Percentiles rank a stretch among this genome's conserved stretches.
These are phyloP conservation scores for Claviceps monticola DNA, from an alignment of 2,329 filamentous ascomycete genomes.

Conservation along the genomic window DNA sequence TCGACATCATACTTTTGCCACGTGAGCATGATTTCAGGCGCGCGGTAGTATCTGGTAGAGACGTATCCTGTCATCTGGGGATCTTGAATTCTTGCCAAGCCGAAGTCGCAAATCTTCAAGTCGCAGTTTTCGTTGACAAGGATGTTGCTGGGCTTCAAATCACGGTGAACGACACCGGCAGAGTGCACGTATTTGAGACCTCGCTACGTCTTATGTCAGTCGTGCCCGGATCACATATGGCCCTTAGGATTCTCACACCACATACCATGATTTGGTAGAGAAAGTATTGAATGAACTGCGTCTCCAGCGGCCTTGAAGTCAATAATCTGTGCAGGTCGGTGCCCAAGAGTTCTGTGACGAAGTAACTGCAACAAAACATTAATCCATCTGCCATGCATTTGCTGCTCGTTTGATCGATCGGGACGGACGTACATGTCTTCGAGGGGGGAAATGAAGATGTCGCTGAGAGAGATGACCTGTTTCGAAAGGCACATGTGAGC, in stretches of 20 bases:
- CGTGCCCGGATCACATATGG: not conserved
- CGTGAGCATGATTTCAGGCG: constrained; percentile 98
- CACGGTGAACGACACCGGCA: constrained; percentile 91
- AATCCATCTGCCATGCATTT: constrained; percentile 6
- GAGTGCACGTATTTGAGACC: constrained; percentile 99
- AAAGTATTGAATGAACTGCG: constrained; percentile 99
- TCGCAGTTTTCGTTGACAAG: constrained; percentile 99
- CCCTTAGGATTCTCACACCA: not conserved
- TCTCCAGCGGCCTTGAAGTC: constrained; percentile 90
- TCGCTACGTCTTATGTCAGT: constrained; percentile 41
- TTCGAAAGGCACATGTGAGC: constrained; percentile 5
- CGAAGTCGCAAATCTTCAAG: constrained; percentile 98
- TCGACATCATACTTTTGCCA: constrained; percentile 99
- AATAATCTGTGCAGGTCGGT: constrained; percentile 93
- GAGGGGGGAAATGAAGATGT: constrained; percentile 98
- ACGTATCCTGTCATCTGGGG: constrained; percentile 99
- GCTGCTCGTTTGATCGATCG: constrained; percentile 3
- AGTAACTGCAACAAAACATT: constrained; percentile 50
- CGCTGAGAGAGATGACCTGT: constrained; percentile 91
- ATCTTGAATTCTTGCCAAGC: constrained; percentile 91
- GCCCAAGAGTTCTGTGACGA: constrained; percentile 92
- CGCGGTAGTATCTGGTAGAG: constrained; percentile 95
- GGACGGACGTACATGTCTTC: constrained; percentile 73
- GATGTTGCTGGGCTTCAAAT: constrained; percentile 97
- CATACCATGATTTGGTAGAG: constrained; percentile 92